Evolutionary conservation across 2,329 filamentous ascomycete species (phyloP), one percentile per base, ranked within the genome.

Genomic region (Fusarium equiseti): DNA sequence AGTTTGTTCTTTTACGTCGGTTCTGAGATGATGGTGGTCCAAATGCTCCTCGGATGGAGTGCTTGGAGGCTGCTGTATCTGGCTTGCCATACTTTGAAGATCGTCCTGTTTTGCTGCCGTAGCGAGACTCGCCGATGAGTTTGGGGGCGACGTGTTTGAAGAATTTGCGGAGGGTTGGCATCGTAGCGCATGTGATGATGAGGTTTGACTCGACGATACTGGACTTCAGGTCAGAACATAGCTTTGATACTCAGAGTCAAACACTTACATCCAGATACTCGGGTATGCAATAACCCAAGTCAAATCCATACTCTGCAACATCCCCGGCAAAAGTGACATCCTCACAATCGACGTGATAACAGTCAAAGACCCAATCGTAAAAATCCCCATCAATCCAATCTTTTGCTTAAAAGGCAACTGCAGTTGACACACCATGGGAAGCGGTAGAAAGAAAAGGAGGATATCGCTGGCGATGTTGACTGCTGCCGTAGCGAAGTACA

Each of bases 401-500:
- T 85, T 87, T 60, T 86, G 84, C 49, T 79, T 81, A 26, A 71
- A 68, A 0, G 84, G 83, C 38, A 87, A 80, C 51, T 83, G 81
- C 1, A 87, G 72, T n/a, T 77, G 78, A 27, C 83, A 72, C 1
- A 87, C 77, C 38, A 85, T 83, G 1, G 81, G 82, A 29, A 86
- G 79, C 0, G 85, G 85, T 4, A 87, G 70, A 1, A 79, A 68
- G 50, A 85, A 84, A 18, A 85, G 79, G 8, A 86, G 68, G 7
- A 87, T 53, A 68, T 87, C 84, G 10, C 83, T 84, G 18, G 81
- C 58, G 48, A 86, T 84, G 62, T 85, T 86, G 20, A 83, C 76
- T 5, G 79, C 81, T 0, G 84, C 83, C 16, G 85, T 85, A 38
- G 81, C 79, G 32, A 87, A 81, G 71, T 86, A 86, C 27, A 87